A percentile compares a stretch with the other conserved stretches of the same genome.
Conservation (phyloP, 495 filamentous ascomycete species). For the Acidomyces sp. region DNA sequence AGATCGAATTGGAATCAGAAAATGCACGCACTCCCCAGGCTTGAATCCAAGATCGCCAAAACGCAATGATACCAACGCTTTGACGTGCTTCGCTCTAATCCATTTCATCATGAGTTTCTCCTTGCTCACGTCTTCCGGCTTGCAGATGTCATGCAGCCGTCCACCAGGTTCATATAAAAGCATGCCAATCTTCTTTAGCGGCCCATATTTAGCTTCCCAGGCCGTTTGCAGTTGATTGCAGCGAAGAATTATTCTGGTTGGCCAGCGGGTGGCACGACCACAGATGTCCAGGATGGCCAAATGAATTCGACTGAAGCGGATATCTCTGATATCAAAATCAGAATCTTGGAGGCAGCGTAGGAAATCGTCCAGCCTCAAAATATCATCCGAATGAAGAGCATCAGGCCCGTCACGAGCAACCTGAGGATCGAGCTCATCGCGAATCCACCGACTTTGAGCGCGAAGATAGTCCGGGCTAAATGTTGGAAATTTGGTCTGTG, state of each 20-base stretch:
- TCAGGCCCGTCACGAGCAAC: slow-evolving; percentile 29
- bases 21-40: slow-evolving; percentile 27
- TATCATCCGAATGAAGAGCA: slow-evolving; percentile 25
- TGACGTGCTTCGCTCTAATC: slow-evolving; percentile 5
- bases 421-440: slow-evolving; percentile 29
- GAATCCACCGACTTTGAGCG: slow-evolving; percentile 24
- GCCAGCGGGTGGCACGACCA: slow-evolving; percentile 30
- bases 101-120: slow-evolving; percentile 14
- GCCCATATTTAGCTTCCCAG: slow-evolving; percentile 24
- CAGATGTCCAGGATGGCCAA: slow-evolving; percentile 23
- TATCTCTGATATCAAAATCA: slow-evolving; percentile 15
- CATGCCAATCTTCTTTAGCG: slow-evolving; percentile 18
- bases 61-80: slow-evolving; percentile 8
- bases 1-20: too few species aligned
- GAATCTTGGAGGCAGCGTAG: slow-evolving; percentile 18
- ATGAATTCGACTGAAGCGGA: slow-evolving; percentile 28
- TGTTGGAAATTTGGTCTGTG: too few species aligned
- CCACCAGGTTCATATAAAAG: slow-evolving; percentile 26
- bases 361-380: slow-evolving; percentile 26
- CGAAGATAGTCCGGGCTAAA: slow-evolving; percentile 15
- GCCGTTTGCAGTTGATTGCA: slow-evolving; percentile 23
- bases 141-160: slow-evolving; percentile 23
- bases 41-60: slow-evolving; percentile 25
- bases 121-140: slow-evolving; percentile 19
- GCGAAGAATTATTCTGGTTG: slow-evolving; percentile 23